These are phyloP conservation scores for Zygosaccharomyces lentus DNA, from an alignment of 805 yeast species.

Conservation along the genomic window DNA sequence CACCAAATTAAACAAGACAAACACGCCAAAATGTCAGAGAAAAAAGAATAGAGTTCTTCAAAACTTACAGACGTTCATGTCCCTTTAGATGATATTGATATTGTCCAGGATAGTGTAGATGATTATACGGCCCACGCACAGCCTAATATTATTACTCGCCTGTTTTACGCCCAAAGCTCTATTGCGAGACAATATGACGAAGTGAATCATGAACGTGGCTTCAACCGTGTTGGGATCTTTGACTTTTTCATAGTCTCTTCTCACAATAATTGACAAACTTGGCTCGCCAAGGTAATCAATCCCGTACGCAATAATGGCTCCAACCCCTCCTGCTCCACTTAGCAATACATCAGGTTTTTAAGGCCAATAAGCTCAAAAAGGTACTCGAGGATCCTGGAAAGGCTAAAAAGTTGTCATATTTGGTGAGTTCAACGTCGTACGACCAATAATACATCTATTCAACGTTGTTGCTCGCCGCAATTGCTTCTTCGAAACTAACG, in stretches of 20 bases:
- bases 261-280: conserved; percentile 52
- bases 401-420: conserved; percentile 39
- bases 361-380: conserved; percentile 28
- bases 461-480: conserved; percentile 43
- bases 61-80: background rate
- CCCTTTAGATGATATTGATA: conserved; percentile 2
- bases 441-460: conserved; percentile 43
- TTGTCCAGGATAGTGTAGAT: background rate
- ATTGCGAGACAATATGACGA: conserved; percentile 6
- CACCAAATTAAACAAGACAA: too few species aligned
- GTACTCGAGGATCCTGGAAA: conserved; percentile 28
- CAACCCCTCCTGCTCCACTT: conserved; percentile 80
- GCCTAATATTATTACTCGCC: background rate
- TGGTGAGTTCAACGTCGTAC: conserved; percentile 44
- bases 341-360: conserved; percentile 40
- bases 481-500: conserved; percentile 39
- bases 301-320: conserved; percentile 64
- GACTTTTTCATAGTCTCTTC: conserved; percentile 55
- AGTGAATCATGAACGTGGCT: conserved; percentile 3
- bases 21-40: background rate
- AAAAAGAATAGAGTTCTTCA: background rate
- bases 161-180: conserved; percentile 6
- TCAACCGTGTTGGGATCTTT: conserved; percentile 21
- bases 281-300: conserved; percentile 46
- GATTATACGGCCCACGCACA: background rate